Evolutionary conservation across 2,329 filamentous ascomycete genomes (phyloP).

Genomic region (Ophiostoma novo-ulmi): DNA sequence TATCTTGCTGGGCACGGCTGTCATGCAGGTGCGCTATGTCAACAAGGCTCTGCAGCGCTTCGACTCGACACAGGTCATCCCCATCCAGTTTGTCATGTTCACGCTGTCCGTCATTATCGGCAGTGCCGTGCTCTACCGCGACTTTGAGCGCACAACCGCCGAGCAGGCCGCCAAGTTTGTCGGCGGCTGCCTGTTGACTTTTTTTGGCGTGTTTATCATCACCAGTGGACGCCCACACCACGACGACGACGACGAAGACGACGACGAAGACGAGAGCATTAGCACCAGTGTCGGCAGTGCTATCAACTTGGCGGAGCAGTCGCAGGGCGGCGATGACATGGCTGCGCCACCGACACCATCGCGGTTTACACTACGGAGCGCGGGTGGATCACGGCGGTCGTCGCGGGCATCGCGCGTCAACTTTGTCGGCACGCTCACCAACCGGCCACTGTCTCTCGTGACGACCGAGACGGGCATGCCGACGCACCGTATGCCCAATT

Average conservation of each 20-base stretch:
- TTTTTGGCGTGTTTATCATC: slow-evolving; percentile 95
- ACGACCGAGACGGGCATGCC: slow-evolving; percentile 36
- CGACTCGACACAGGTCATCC: slow-evolving; percentile 96
- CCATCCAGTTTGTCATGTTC: slow-evolving; percentile 95
- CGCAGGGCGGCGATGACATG: slow-evolving; percentile 34
- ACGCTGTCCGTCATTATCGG: slow-evolving; percentile 93
- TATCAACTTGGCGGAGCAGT: slow-evolving; percentile 55
- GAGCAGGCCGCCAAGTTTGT: slow-evolving; percentile 78
- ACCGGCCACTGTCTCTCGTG: slow-evolving; percentile 33
- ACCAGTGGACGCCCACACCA: slow-evolving; percentile 69
- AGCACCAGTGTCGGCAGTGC: slow-evolving; percentile 52
- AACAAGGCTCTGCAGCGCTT: slow-evolving; percentile 85
- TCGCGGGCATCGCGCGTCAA: slow-evolving; percentile 45
- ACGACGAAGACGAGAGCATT: slow-evolving; percentile 54
- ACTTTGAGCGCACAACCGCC: slow-evolving; percentile 78
- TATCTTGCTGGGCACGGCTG: slow-evolving; percentile 73
- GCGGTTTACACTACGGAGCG: slow-evolving; percentile 8
- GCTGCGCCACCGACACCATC: neutral
- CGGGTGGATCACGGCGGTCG: slow-evolving; percentile 32
- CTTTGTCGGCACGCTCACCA: slow-evolving; percentile 39
- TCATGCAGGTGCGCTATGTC: slow-evolving; percentile 97
- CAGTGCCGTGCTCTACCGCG: slow-evolving; percentile 86
- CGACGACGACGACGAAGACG: slow-evolving; percentile 56
- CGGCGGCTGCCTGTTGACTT: slow-evolving; percentile 85
- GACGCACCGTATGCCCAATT: slow-evolving; percentile 34